Conservation (phyloP, 306 rosid species). For the Malus fusca region DNA sequence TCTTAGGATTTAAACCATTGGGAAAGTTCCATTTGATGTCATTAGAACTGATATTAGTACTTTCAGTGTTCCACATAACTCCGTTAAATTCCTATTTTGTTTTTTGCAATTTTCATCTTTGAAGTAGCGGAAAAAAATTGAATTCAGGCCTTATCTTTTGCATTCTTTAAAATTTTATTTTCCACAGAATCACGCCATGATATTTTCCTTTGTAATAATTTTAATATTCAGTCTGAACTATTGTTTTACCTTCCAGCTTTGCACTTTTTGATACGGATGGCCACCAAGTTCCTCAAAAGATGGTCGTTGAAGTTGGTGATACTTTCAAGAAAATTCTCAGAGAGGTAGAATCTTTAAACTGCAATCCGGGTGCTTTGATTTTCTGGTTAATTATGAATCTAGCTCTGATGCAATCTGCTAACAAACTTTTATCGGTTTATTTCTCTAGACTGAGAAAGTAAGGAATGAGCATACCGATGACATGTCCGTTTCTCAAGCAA, state of each 20-base stretch:
- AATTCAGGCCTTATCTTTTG: background rate
- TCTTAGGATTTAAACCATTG: background rate
- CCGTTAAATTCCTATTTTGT: background rate
- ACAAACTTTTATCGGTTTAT: background rate
- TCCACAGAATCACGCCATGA: background rate
- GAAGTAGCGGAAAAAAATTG: background rate
- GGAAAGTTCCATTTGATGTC: background rate
- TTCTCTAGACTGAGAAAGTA: slow-evolving; percentile 49
- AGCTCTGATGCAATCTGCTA: background rate
- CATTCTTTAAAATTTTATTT: background rate
- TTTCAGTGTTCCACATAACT: background rate
- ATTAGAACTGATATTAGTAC: background rate
- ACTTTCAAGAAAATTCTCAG: slow-evolving; percentile 57
- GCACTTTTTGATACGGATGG: slow-evolving; percentile 60
- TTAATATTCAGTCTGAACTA: background rate
- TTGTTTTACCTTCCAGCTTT: slow-evolving; percentile 41
- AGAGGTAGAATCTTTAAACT: slow-evolving; percentile 34
- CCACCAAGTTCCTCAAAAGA: slow-evolving; percentile 60
- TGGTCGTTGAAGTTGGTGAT: slow-evolving; percentile 61
- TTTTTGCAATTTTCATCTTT: background rate
- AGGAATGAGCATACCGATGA: slow-evolving; percentile 60
- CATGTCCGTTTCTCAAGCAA: slow-evolving; percentile 57
- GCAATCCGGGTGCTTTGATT: background rate
- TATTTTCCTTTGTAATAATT: background rate
- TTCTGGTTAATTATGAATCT: background rate